phyloP scores from a whole-genome alignment of 805 yeast species.

The Myxozyma sirexii region DNA sequence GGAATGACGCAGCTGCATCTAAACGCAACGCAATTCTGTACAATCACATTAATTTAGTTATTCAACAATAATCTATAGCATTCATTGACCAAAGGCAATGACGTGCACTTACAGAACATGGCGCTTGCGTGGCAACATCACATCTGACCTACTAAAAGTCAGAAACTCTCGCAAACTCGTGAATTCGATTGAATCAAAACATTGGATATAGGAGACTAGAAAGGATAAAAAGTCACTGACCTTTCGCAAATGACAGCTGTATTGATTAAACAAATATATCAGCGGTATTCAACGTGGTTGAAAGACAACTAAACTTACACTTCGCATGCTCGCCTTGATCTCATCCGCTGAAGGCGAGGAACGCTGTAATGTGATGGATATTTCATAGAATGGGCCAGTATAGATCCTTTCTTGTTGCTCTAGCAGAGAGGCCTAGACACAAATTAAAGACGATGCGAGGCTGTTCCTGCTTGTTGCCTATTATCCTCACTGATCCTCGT shows the following conservation, averaged over 20 bases:
- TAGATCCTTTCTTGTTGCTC: too few relatives aligned
- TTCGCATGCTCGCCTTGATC: slow-evolving; percentile 72
- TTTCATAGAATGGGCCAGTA: too few relatives aligned
- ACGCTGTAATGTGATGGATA: too few relatives aligned
- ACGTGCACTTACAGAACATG: slow-evolving; percentile 51
- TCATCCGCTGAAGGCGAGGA: slow-evolving; percentile 39
- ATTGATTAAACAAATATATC: background rate
- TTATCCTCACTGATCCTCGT: too few relatives aligned
- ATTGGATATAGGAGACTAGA: too few relatives aligned
- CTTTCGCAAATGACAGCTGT: slow-evolving; percentile 33
- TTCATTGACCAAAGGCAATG: background rate
- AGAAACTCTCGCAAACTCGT: background rate
- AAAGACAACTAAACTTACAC: slow-evolving; percentile 49
- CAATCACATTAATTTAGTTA: background rate
- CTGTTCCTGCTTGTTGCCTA: too few relatives aligned
- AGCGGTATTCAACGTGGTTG: background rate
- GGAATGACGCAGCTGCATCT: slow-evolving; percentile 24
- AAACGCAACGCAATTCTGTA: slow-evolving; percentile 39
- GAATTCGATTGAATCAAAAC: too few relatives aligned
- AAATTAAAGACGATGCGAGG: too few relatives aligned
- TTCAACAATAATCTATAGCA: background rate
- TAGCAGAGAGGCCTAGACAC: too few relatives aligned
- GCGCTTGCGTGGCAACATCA: slow-evolving; percentile 59
- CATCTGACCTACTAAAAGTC: slow-evolving; percentile 27
- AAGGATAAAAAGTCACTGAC: too few relatives aligned